Conservation (phyloP, 2,329 filamentous ascomycete genomes). For the Fusarium austroafricanum region DNA sequence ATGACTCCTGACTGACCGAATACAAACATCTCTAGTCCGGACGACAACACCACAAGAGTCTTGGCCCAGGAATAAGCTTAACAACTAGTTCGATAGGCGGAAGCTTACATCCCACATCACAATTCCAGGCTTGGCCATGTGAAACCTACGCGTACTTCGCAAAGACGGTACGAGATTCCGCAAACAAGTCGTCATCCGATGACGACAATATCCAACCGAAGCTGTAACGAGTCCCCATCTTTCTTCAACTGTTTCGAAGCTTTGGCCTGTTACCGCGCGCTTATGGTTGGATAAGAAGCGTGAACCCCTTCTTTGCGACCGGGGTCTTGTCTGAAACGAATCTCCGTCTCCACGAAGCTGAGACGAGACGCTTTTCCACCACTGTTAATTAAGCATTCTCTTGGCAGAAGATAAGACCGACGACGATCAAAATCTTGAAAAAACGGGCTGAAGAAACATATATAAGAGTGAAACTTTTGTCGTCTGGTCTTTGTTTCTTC, state of each 20-base stretch:
- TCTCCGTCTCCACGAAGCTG: slow-evolving; percentile 33
- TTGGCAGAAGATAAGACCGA: not conserved
- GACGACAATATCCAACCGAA: not conserved
- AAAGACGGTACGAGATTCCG: not conserved
- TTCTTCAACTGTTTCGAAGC: too few relatives aligned
- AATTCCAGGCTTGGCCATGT: not conserved
- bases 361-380: slow-evolving; percentile 40
- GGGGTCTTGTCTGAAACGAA: slow-evolving; percentile 33
- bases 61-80: slow-evolving; percentile 7
- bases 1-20: too few relatives aligned
- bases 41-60: too few relatives aligned
- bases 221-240: slow-evolving; percentile 6
- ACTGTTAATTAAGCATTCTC: slow-evolving; percentile 30
- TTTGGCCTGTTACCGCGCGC: slow-evolving; percentile 28
- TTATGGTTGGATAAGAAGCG: not conserved
- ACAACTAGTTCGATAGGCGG: not conserved
- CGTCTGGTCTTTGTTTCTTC: slow-evolving; percentile 11
- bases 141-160: not conserved
- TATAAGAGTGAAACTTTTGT: slow-evolving; percentile 14
- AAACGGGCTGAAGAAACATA: slow-evolving; percentile 1
- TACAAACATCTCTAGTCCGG: too few relatives aligned
- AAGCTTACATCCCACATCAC: too few relatives aligned
- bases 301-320: slow-evolving; percentile 18
- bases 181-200: not conserved
- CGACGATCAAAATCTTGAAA: not conserved